Base-by-base conservation (phyloP, 306 rosid genomes). In the Elaeagnus macrophylla region DNA sequence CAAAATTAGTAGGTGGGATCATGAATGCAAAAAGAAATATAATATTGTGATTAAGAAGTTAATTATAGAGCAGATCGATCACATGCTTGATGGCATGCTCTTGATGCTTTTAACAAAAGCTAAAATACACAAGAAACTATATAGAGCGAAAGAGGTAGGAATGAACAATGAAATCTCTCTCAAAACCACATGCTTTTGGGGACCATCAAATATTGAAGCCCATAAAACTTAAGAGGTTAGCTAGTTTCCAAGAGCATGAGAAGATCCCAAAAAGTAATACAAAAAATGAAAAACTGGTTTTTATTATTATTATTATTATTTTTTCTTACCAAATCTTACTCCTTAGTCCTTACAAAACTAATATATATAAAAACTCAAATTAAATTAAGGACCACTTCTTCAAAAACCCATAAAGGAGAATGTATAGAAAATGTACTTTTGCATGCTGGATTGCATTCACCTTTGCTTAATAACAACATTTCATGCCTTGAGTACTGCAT, bases 251-350 rank as follows among this genome's bases (percentile, higher is more conserved):
- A 74, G 67, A 62, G 75, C 80, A 77, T 83, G 70, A 79, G 83
- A 80, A 83, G 91, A 85, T 80, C 89, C 89, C 87, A 77, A 83
- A 84, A 84, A 69, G 79, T 59, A 79, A 63, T 75, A 79, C 88
- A 73, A 76, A 73, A 73, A 71, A 57, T 12, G 51, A 51, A 59
- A 47, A 62, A 25, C 2, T 25, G 4, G 32, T 25, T 25, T 25
- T 25, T 25, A 25, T 25, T 25, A 25, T 25, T 25, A n/a, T n/a
- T n/a, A n/a, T n/a, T n/a, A n/a, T 25, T 78, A 45, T 9, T 14
- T 56, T 56, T 60, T 56, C 45, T 48, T 48, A 54, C 64, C 54
- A 59, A 64, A 75, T 70, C 84, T 74, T 77, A 56, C 68, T 74
- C 53, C 72, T 25, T 25, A 25, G 32, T 25, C 32, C 32, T 72